A percentile compares a stretch with the other conserved stretches of the same genome.
These are phyloP conservation scores for Elaeis guineensis DNA, from an alignment of 176 grass and related monocot species.

Conservation along the genomic window DNA sequence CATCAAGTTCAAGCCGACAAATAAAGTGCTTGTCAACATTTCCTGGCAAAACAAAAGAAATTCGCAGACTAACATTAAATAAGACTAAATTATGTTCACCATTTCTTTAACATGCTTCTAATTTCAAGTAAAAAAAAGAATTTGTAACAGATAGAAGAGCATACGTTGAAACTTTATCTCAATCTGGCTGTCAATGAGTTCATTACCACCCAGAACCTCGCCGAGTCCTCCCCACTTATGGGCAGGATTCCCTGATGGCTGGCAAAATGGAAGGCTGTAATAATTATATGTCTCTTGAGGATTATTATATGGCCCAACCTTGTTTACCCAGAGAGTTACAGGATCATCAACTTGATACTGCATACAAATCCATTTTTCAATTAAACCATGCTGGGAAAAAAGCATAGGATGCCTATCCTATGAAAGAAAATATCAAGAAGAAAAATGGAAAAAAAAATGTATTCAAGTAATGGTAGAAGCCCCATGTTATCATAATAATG, in stretches of 20 bases:
- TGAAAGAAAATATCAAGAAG: too few relatives aligned
- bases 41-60: constrained; percentile 35
- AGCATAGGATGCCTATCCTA: too few relatives aligned
- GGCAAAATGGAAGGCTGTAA: constrained; percentile 90
- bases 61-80: too few relatives aligned
- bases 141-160: constrained; percentile 10
- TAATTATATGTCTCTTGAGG: constrained; percentile 96
- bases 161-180: constrained; percentile 72
- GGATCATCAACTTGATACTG: constrained; percentile 67
- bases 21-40: constrained; percentile 69
- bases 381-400: too few relatives aligned
- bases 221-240: constrained; percentile 93
- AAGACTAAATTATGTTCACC: too few relatives aligned
- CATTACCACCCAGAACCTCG: constrained; percentile 84
- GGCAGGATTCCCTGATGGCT: constrained; percentile 52
- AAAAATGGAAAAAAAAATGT: too few relatives aligned
- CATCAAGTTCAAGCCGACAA: constrained; percentile 72
- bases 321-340: constrained; percentile 91
- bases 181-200: constrained; percentile 82
- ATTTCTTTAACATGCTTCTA: background rate
- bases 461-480: too few relatives aligned
- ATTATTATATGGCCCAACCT: constrained; percentile 93
- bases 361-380: background rate
- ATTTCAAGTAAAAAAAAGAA: constrained; percentile 12
- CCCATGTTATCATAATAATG: too few relatives aligned